Conservation (phyloP, 2,329 filamentous ascomycete species). For the Fusarium sp. region DNA sequence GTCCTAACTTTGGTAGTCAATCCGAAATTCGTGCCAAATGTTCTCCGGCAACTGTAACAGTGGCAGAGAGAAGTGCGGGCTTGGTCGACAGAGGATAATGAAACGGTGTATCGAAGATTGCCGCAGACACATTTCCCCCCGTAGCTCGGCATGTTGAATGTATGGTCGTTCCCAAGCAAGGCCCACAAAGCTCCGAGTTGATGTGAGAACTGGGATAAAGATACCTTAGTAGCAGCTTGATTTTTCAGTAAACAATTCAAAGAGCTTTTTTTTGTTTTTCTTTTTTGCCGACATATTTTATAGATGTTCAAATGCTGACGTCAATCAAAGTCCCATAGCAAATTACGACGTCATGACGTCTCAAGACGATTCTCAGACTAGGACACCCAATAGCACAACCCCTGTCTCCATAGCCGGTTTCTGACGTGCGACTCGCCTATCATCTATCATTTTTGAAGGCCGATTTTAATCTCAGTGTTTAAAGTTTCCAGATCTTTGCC, state of each 20-base stretch:
- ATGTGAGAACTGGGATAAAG: neutral
- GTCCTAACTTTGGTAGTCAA: slow-evolving; percentile 14
- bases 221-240: neutral
- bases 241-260: neutral
- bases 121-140: slow-evolving; percentile 27
- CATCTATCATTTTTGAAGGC: neutral
- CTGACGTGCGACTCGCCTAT: neutral
- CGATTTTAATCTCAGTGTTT: too few relatives aligned
- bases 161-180: neutral
- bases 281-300: neutral
- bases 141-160: slow-evolving; percentile 13
- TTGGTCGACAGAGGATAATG: slow-evolving; percentile 15
- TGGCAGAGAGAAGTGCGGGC: slow-evolving; percentile 25
- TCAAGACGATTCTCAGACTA: neutral
- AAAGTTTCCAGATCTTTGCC: neutral
- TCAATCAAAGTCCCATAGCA: slow-evolving; percentile 7
- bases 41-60: slow-evolving; percentile 20
- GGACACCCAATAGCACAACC: neutral
- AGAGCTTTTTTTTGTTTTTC: neutral
- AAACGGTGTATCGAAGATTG: slow-evolving; percentile 21
- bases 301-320: slow-evolving; percentile 1
- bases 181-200: accelerated
- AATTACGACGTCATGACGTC: slow-evolving; percentile 4
- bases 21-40: slow-evolving; percentile 31
- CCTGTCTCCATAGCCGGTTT: neutral